phyloP scores from a whole-genome alignment of 164 flowering plant genomes.

The Vitis amurensis region DNA sequence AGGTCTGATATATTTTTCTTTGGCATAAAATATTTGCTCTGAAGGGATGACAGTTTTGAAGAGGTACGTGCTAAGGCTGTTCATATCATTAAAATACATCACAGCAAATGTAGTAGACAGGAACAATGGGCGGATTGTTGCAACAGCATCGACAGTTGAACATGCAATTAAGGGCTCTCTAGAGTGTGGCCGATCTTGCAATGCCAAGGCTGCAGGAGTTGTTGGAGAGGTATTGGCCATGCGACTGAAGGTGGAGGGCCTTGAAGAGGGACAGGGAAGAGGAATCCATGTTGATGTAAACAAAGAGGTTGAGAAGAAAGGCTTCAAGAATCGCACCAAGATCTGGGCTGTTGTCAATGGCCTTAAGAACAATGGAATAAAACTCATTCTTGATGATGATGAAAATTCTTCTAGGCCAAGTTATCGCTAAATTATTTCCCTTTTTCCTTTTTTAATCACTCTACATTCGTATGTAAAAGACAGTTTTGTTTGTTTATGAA shows the following conservation, averaged over 20 bases:
- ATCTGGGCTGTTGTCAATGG: slow-evolving; percentile 86
- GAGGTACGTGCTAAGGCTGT: slow-evolving; percentile 73
- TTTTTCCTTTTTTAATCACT: not conserved
- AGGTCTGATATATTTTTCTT: not conserved
- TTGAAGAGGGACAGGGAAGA: slow-evolving; percentile 69
- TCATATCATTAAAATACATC: slow-evolving; percentile 85
- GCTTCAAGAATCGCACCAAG: slow-evolving; percentile 65
- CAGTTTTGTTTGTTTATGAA: not conserved
- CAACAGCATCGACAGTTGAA: slow-evolving; percentile 88
- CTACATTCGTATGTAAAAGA: not conserved
- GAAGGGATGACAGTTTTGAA: slow-evolving; percentile 47
- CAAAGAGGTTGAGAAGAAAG: slow-evolving; percentile 85
- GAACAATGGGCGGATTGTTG: slow-evolving; percentile 74
- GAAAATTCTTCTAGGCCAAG: slow-evolving; percentile 17
- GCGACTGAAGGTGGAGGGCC: slow-evolving; percentile 88
- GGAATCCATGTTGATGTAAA: slow-evolving; percentile 70
- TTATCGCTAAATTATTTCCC: not conserved
- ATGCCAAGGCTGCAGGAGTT: slow-evolving; percentile 83
- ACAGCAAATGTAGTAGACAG: slow-evolving; percentile 94
- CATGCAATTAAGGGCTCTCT: slow-evolving; percentile 63
- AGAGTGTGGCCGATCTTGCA: slow-evolving; percentile 82
- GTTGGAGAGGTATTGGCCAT: slow-evolving; percentile 93
- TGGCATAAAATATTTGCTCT: not conserved
- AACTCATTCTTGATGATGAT: slow-evolving; percentile 58
- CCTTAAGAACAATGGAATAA: slow-evolving; percentile 73